phyloP scores from a whole-genome alignment of 2,329 filamentous ascomycete species.

The Epichloe aotearoae region DNA sequence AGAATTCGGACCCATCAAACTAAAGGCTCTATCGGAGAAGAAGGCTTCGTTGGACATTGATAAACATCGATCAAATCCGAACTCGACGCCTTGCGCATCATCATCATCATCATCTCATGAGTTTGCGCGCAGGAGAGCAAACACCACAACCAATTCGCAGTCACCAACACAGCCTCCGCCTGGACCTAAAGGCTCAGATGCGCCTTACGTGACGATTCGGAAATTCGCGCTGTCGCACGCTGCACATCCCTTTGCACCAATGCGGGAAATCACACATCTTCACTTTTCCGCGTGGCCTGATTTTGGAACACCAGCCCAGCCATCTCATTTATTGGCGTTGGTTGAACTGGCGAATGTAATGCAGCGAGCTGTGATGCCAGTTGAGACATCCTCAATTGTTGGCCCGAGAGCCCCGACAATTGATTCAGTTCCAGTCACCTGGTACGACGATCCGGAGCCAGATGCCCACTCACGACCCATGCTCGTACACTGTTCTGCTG shows the following conservation, averaged over 20 bases:
- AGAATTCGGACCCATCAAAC: conserved; percentile 63
- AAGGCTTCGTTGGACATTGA: conserved; percentile 64
- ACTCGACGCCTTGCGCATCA: conserved; percentile 12
- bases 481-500: conserved; percentile 89
- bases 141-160: conserved; percentile 35
- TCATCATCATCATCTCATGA: conserved; percentile 18
- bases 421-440: conserved; percentile 25
- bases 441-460: conserved; percentile 47
- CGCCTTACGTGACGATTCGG: conserved; percentile 68
- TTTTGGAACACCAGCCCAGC: conserved; percentile 84
- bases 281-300: conserved; percentile 97
- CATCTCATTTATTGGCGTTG: conserved; percentile 70
- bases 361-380: conserved; percentile 43
- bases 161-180: conserved; percentile 17
- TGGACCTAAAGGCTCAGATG: conserved; percentile 30
- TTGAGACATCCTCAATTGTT: conserved; percentile 27
- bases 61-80: conserved; percentile 31
- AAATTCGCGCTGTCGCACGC: conserved; percentile 76
- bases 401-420: conserved; percentile 16
- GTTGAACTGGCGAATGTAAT: conserved; percentile 79
- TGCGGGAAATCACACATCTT: conserved; percentile 86
- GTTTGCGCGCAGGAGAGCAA: conserved; percentile 36
- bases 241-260: conserved; percentile 65
- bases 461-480: conserved; percentile 50
- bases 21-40: conserved; percentile 70